These are phyloP conservation scores for Aspergillus aculeatinus DNA, from an alignment of 2,329 filamentous ascomycete species.

Conservation along the genomic window DNA sequence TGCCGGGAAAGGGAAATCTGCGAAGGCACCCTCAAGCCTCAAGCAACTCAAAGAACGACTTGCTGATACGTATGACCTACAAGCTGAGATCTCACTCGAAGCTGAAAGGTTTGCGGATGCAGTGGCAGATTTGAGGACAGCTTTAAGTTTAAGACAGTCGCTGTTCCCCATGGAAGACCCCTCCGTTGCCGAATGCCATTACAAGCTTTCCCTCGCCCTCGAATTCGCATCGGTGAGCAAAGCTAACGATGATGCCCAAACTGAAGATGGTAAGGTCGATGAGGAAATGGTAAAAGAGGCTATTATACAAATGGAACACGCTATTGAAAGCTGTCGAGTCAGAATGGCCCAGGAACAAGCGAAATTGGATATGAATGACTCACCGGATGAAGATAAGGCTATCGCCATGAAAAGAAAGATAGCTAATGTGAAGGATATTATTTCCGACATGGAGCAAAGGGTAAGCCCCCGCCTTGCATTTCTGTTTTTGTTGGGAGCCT, in stretches of 20 bases:
- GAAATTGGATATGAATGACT: constrained; percentile 37
- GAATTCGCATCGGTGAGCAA: constrained; percentile 83
- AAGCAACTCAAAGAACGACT: constrained; percentile 77
- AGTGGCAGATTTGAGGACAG: constrained; percentile 76
- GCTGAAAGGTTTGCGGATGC: constrained; percentile 89
- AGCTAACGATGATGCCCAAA: constrained; percentile 20
- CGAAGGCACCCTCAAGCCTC: constrained; percentile 39
- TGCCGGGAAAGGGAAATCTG: constrained; percentile 51
- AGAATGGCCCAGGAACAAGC: constrained; percentile 56
- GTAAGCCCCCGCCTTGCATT: constrained; percentile 34
- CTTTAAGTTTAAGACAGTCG: constrained; percentile 74
- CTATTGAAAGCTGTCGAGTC: constrained; percentile 58
- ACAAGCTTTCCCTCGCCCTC: constrained; percentile 89
- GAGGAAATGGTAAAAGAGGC: constrained; percentile 58
- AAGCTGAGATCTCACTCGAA: constrained; percentile 95
- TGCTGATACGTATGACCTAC: constrained; percentile 88
- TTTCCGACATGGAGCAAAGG: constrained; percentile 61
- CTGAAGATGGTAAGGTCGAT: constrained; percentile 48
- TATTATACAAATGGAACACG: constrained; percentile 58
- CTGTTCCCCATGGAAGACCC: constrained; percentile 79
- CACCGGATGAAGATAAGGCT: constrained; percentile 42
- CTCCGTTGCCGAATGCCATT: constrained; percentile 90
- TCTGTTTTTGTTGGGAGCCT: constrained; percentile 3
- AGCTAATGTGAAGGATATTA: constrained; percentile 60
- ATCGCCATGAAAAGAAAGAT: constrained; percentile 49